phyloP scores from a whole-genome alignment of 352 stramenopile species.

The Phytophthora pisi region DNA sequence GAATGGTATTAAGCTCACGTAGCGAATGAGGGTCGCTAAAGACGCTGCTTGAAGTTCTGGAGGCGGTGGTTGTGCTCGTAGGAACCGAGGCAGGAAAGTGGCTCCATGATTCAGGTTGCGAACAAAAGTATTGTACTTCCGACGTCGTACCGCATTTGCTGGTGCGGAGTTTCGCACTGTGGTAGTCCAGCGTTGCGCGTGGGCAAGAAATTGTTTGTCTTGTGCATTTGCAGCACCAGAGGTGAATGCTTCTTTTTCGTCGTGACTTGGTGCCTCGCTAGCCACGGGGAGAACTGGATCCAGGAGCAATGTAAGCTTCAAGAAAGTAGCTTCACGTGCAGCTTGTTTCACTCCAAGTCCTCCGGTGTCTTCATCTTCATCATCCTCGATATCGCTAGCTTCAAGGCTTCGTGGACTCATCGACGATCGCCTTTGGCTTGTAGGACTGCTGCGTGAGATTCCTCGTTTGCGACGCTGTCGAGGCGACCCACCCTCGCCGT shows the following conservation, averaged over 20 bases:
- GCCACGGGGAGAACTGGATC: constrained; percentile 74
- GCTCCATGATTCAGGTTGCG: constrained; percentile 67
- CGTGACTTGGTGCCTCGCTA: neutral
- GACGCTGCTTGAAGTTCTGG: constrained; percentile 30
- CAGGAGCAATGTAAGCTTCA: constrained; percentile 89
- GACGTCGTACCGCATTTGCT: constrained; percentile 26
- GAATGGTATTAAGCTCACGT: constrained; percentile 92
- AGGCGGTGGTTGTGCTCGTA: constrained; percentile 79
- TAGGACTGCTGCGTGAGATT: constrained; percentile 8
- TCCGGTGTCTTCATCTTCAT: constrained; percentile 43
- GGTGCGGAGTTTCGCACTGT: constrained; percentile 21
- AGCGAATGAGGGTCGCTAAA: constrained; percentile 70
- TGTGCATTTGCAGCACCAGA: constrained; percentile 24
- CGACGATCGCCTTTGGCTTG: constrained; percentile 6
- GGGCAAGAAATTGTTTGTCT: constrained; percentile 26
- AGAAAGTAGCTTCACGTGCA: constrained; percentile 74
- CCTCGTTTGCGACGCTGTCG: constrained; percentile 17
- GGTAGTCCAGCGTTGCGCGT: constrained; percentile 33
- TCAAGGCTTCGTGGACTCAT: constrained; percentile 18
- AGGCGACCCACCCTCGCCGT: constrained; percentile 22
- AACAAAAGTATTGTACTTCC: constrained; percentile 79
- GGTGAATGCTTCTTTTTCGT: constrained; percentile 31
- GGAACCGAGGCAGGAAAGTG: constrained; percentile 74
- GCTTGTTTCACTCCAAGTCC: constrained; percentile 39
- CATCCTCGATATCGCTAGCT: constrained; percentile 19